These are phyloP conservation scores for Penicillium canariense DNA, from an alignment of 495 filamentous ascomycete species.

Conservation along the genomic window DNA sequence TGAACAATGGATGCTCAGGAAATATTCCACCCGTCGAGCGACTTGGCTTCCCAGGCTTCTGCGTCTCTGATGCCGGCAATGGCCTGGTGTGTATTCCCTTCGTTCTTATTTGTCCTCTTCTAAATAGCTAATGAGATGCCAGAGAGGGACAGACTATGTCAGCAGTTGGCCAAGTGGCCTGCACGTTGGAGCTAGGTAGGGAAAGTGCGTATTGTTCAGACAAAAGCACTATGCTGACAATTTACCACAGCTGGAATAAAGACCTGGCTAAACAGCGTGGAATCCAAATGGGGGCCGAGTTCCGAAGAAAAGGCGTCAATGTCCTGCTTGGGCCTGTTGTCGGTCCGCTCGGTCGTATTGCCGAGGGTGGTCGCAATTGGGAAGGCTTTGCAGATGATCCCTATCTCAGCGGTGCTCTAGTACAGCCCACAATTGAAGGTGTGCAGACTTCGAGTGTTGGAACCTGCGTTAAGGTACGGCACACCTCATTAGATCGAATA, in stretches of 20 bases:
- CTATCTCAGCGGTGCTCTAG: constrained; percentile 60
- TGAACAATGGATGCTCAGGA: constrained; percentile 58
- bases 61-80: constrained; percentile 62
- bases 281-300: constrained; percentile 55
- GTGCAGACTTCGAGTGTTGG: constrained; percentile 70
- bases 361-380: constrained; percentile 81
- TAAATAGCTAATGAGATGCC: background rate
- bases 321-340: constrained; percentile 61
- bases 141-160: constrained; percentile 57
- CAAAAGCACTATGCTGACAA: background rate
- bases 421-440: constrained; percentile 59
- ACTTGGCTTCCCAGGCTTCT: constrained; percentile 59
- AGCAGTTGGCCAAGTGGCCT: constrained; percentile 55
- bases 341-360: constrained; percentile 72
- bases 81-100: constrained; percentile 49
- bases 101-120: background rate
- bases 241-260: constrained; percentile 9
- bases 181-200: constrained; percentile 49
- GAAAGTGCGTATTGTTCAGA: too few relatives aligned
- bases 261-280: constrained; percentile 49
- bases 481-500: background rate
- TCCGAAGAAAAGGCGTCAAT: constrained; percentile 54
- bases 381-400: constrained; percentile 77
- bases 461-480: constrained; percentile 63
- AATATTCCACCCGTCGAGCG: constrained; percentile 50